Conservation (phyloP, 2,329 filamentous ascomycete genomes). For the Fusarium mangiferae region DNA sequence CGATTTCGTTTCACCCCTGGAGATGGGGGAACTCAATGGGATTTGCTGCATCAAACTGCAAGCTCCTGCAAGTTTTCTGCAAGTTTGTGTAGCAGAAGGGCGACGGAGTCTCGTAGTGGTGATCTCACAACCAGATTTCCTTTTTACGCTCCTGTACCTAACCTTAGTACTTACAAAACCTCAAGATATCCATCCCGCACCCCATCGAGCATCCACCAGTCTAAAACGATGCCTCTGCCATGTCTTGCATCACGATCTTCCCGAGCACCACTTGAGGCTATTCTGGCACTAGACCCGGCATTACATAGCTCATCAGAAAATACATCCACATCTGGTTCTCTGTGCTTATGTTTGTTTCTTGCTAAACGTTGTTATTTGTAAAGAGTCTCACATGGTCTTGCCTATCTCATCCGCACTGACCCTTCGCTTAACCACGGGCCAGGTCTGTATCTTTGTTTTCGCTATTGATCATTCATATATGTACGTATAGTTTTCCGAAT, state of each 20-base stretch:
- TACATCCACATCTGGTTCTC: constrained; percentile 20
- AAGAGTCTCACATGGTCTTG: constrained; percentile 4
- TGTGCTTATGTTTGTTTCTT: constrained; percentile 24
- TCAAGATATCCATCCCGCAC: constrained; percentile 28
- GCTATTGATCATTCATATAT: neutral
- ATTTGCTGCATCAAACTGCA: neutral
- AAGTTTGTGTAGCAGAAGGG: neutral
- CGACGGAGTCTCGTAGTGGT: neutral
- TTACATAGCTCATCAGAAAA: constrained; percentile 14
- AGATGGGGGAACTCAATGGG: constrained; percentile 21
- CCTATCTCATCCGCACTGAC: constrained; percentile 12
- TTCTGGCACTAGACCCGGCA: constrained; percentile 41
- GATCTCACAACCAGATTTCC: constrained; percentile 8
- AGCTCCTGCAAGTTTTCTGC: constrained; percentile 1
- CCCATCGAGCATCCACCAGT: constrained; percentile 28
- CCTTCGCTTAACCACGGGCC: constrained; percentile 6
- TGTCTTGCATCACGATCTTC: constrained; percentile 47
- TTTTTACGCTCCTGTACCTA: constrained; percentile 3
- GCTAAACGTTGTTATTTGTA: constrained; percentile 9
- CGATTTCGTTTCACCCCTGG: constrained; percentile 32
- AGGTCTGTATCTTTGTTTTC: constrained; percentile 11
- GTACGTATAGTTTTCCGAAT: neutral
- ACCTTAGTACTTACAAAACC: neutral
- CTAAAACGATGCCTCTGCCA: constrained; percentile 30
- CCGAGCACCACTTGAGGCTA: constrained; percentile 42